Evolutionary conservation across 495 filamentous ascomycete species (phyloP).

Genomic region (Xylaria cubensis): DNA sequence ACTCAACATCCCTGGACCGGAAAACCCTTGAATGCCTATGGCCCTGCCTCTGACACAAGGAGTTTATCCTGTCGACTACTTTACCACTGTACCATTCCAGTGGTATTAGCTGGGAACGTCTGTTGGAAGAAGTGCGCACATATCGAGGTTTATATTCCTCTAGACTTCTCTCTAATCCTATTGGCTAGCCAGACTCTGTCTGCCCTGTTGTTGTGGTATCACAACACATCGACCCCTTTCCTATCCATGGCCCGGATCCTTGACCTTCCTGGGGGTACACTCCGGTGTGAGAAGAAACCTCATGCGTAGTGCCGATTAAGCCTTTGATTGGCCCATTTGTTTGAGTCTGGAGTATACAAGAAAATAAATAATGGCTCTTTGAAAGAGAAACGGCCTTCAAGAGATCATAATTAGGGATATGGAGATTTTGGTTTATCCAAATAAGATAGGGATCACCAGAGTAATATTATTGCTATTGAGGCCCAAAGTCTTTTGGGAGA

Average conservation of each 20-base stretch:
- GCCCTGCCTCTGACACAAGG: conserved; percentile 1
- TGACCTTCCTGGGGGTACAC: too few relatives aligned
- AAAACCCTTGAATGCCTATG: not conserved
- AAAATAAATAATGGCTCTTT: too few relatives aligned
- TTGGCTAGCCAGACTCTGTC: not conserved
- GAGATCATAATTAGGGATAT: not conserved
- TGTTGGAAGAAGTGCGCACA: not conserved
- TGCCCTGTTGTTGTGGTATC: not conserved
- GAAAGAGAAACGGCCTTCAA: not conserved
- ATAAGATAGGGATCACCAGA: not conserved
- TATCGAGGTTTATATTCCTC: not conserved
- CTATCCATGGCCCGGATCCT: not conserved
- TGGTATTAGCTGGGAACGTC: not conserved
- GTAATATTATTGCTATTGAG: not conserved
- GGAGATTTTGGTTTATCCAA: not conserved
- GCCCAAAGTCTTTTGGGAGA: not conserved
- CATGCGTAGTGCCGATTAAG: too few relatives aligned
- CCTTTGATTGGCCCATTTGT: too few relatives aligned
- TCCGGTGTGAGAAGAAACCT: too few relatives aligned
- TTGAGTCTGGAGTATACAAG: too few relatives aligned
- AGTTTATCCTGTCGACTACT: not conserved
- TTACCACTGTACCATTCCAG: conserved; percentile 1
- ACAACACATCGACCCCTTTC: not conserved
- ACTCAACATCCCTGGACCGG: not conserved
- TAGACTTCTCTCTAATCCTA: not conserved